Evolutionary conservation across 108 stramenopile genomes (phyloP), one percentile per base, ranked within the genome.

Genomic region (Discostella pseudostelligera): DNA sequence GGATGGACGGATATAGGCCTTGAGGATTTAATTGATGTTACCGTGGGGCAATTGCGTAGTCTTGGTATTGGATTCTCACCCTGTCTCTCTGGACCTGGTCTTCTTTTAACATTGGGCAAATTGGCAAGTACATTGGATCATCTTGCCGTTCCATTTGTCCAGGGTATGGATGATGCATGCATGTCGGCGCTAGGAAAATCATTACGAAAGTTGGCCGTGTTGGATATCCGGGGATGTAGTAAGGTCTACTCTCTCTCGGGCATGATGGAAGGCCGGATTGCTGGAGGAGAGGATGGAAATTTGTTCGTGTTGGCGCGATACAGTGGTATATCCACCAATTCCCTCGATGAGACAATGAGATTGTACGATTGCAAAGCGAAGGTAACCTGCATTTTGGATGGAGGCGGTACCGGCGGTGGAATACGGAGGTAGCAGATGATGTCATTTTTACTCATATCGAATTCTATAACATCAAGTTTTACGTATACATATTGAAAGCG

Each of bases 211-310:
- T 32, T 92, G 10, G 59, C 53, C 8, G 80, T 70, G 20, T 72
- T 92, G 67, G 90, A 92, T 76, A 77, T 92, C 51, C 80, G 90
- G n/a, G 90, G 90, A 22, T 85, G 85, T 62, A 59, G 62, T 6
- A 70, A 72, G 13, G 60, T 92, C 7, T 78, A 57, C 25, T 68
- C 76, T 3, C 29, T 92, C 61, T 86, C 90, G 3, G 85, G 83
- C 14, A 84, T 86, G 81, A 88, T 87, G 73, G 87, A 92, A 72
- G 90, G 86, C 40, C 73, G 90, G n/a, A 77, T 80, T 63, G 69
- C 47, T 19, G 58, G 25, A 9, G 43, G 29, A 9, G 37, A 9
- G 0, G 59, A 71, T 9, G 47, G 56, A 12, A 67, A 76, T 64
- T 51, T 92, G 36, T 81, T 83, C 53, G 90, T 88, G 12, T 61